phyloP scores from a whole-genome alignment of 1,284 basidiomycete genomes.

The Prillingera fragicola region DNA sequence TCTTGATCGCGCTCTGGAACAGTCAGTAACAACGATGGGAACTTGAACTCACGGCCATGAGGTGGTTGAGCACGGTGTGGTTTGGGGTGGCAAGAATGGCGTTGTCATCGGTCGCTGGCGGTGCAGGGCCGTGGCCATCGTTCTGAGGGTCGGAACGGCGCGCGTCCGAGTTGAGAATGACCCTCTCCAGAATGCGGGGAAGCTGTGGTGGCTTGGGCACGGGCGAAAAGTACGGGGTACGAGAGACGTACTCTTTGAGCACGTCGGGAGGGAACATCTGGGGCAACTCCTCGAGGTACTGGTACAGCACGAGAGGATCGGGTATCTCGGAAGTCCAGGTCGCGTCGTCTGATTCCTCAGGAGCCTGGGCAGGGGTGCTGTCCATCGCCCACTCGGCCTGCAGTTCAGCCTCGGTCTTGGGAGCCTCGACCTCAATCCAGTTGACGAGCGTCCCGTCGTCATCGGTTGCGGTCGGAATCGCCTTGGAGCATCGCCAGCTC shows the following conservation, averaged over 20 bases:
- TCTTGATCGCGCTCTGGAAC: conserved; percentile 78
- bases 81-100: conserved; percentile 89
- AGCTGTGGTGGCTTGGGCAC: conserved; percentile 77
- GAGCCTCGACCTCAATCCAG: conserved; percentile 62
- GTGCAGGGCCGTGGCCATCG: conserved; percentile 18
- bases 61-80: conserved; percentile 90
- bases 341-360: conserved; percentile 41
- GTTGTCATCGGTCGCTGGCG: conserved; percentile 66
- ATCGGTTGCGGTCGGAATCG: conserved; percentile 86
- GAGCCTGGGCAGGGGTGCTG: conserved; percentile 28
- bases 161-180: conserved; percentile 72
- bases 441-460: conserved; percentile 93
- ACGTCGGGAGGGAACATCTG: conserved; percentile 45
- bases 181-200: conserved; percentile 86
- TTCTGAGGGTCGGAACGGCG: conserved; percentile 25
- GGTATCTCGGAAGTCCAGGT: conserved; percentile 74
- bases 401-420: conserved; percentile 42
- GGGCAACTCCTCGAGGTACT: conserved; percentile 69
- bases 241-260: conserved; percentile 14
- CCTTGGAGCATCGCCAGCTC: conserved; percentile 66
- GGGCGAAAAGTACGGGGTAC: conserved; percentile 46
- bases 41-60: conserved; percentile 64
- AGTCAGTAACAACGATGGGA: no score
- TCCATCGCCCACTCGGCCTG: conserved; percentile 46
- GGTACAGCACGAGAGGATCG: conserved; percentile 65